A percentile compares a stretch with the other conserved stretches of the same genome.
phyloP scores from a whole-genome alignment of 2,329 filamentous ascomycete species.

The Sporothrix inflata region DNA sequence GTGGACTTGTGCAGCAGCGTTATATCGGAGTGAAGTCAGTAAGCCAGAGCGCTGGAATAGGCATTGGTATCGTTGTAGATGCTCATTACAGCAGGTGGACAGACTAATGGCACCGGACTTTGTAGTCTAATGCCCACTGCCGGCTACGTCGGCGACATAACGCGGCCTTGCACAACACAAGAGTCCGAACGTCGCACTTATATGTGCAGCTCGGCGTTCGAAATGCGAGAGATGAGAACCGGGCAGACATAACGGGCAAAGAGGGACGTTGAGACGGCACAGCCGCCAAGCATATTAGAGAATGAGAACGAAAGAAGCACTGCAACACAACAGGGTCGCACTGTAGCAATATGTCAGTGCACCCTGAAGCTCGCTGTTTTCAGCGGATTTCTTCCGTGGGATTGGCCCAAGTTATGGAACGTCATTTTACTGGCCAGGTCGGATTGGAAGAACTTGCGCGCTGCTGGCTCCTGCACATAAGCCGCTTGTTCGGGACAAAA shows the following conservation, averaged over 20 bases:
- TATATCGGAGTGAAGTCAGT: no score
- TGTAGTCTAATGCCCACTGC: not conserved
- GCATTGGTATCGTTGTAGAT: not conserved
- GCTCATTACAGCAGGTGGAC: not conserved
- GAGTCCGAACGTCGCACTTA: not conserved
- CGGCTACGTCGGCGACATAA: not conserved
- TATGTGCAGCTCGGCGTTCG: not conserved
- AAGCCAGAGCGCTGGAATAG: no score
- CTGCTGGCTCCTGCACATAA: not conserved
- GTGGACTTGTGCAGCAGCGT: no score
- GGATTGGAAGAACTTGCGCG: not conserved
- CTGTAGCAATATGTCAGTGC: not conserved
- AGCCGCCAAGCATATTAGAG: not conserved
- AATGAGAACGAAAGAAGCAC: not conserved
- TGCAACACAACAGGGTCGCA: constrained; percentile 7
- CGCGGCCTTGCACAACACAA: not conserved
- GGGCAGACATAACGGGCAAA: no score
- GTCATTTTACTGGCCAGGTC: not conserved
- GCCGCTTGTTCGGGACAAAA: not conserved
- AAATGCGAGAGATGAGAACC: not conserved
- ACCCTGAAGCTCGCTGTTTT: not conserved
- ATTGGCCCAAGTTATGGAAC: not conserved
- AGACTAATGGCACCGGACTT: not conserved
- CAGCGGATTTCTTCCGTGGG: not conserved
- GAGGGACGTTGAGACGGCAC: not conserved